Evolutionary conservation across 2,329 filamentous ascomycete species (phyloP), one percentile per base, ranked within the genome.

Genomic region (Colletotrichum plurivorum): DNA sequence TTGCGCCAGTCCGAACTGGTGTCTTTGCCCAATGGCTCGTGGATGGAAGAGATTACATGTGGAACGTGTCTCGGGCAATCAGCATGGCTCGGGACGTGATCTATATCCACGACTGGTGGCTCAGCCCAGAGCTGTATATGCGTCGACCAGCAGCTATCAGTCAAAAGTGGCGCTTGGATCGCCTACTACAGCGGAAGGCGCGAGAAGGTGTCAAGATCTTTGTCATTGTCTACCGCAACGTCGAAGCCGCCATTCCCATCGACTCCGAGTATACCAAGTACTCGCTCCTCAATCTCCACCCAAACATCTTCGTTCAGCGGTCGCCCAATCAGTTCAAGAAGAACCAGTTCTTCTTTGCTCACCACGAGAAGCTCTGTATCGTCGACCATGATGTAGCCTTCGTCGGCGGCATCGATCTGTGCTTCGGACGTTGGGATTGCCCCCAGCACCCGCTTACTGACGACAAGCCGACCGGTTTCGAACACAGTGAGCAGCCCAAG

Each of bases 21-120:
- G 94, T 96, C 31, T 96, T 95, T 81, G 94, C 95, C 2, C 94
- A 98, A 76, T 98, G 95, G 95, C 88, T 99, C 9, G 95, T 99
- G 0, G 96, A 99, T 80, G 96, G 94, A 16, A 90, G 96, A 73
- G 96, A 99, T 78, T 97, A 98, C 84, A 98, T 98, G 95, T 99
- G 96, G 96, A 97, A 98, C 78, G 94, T 98, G 8, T 98, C 95
- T 12, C 90, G 95, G 72, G 96, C 96, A 13, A 97, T 99, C 75
- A 96, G 94, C 78, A 97, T 98, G 90, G 96, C 96, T 9, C 94
- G 94, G 75, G 96, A 98, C 82, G 95, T 98, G 71, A 95, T 99
- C 74, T 98, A 98, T 80, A 98, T 99, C 71, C 96, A 99, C 78
- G 96, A 98, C 80, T 99, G 96, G 96, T 99, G 96, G 96, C 83